Evolutionary conservation across 345 rosid species (phyloP), one percentile per base, ranked within the genome.

Genomic region (Euphorbia lathyris): DNA sequence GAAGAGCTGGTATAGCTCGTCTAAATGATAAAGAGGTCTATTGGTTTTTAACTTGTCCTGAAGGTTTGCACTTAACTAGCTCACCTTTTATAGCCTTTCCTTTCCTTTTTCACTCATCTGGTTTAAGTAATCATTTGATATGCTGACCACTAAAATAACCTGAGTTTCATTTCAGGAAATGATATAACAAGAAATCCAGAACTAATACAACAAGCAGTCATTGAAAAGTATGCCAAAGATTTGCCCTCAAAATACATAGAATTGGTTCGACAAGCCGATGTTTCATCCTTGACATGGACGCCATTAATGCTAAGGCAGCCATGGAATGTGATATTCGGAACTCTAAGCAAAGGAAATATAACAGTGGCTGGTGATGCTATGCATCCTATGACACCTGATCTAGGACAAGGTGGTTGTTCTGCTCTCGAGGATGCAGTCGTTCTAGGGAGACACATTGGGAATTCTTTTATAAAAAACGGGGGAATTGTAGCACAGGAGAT

Each of bases 331-430:
- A 4, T 81, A 0, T 42, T 76, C 4, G 82, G 81, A 40, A 84
- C 65, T 7, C 59, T 81, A 19, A 79, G 76, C 64, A 75, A 67
- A 42, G 77, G 70, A 4, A 84, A 81, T 43, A 25, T 84, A 1
- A 81, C 82, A 0, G 76, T 85, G n/a, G 86, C 79, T 0, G 87
- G 91, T 0, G 87, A 86, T 16, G 91, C 88, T 23, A 82, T 83
- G 79, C 91, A 87, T 27, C 85, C 86, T 5, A 85, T 77, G 82
- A 87, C 82, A 0, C 88, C 87, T 29, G 82, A 85, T 20, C 71
- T 84, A 0, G 87, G 76, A 3, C 86, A 86, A 69, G 90, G 90
- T 2, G 88, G 83, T 0, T 72, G 86, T 19, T 22, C 66, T 0
- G 83, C 87, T 0, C 58, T 80, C 12, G 87, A 85, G 70, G 87